Evolutionary conservation across 106 monocot species (phyloP).

Genomic region (Platanthera guangdongensis): DNA sequence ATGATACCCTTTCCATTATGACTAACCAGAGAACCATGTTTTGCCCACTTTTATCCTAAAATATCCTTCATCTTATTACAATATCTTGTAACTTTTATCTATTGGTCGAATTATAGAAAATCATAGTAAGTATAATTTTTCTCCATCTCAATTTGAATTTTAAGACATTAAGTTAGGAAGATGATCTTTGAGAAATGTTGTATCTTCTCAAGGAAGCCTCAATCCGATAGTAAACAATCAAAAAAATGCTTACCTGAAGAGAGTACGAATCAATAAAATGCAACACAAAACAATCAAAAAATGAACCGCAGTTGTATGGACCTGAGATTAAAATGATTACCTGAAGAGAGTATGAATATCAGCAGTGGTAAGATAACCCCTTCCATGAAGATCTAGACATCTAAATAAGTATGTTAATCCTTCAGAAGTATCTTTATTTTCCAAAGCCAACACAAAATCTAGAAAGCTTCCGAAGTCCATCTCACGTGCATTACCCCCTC

Average conservation of each 20-base stretch:
- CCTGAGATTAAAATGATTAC: constrained; percentile 20
- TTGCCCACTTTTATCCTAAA: too few species aligned
- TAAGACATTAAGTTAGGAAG: too few species aligned
- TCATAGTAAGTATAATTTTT: too few species aligned
- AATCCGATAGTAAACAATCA: neutral
- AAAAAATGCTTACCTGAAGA: neutral
- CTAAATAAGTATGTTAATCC: constrained; percentile 87
- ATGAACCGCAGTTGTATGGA: neutral
- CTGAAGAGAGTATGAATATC: constrained; percentile 96
- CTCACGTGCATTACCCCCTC: constrained; percentile 80
- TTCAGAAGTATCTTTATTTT: constrained; percentile 96
- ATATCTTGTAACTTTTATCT: too few species aligned
- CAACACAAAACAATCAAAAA: neutral
- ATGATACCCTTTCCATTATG: too few species aligned
- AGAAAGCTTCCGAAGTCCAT: constrained; percentile 99
- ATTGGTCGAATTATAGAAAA: too few species aligned
- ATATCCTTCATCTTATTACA: too few species aligned
- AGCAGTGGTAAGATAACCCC: constrained; percentile 88
- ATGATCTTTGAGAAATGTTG: too few species aligned
- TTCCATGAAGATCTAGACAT: constrained; percentile 94
- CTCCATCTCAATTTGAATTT: too few species aligned
- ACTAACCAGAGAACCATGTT: too few species aligned
- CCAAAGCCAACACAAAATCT: constrained; percentile 95
- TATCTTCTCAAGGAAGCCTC: too few species aligned
- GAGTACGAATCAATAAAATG: neutral